phyloP scores from a whole-genome alignment of 345 rosid genomes.

The Fremontodendron californicum region DNA sequence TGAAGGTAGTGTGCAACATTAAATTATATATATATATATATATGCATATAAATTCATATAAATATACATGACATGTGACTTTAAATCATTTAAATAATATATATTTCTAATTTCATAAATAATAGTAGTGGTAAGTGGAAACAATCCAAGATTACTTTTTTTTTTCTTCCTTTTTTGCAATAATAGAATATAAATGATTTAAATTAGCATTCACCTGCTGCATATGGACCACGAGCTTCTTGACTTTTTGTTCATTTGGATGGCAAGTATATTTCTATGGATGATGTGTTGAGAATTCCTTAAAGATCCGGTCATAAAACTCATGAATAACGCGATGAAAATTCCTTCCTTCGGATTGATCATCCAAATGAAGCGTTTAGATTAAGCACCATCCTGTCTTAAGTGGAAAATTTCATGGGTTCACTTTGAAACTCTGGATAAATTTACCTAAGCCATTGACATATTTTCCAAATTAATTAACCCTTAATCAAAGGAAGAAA shows the following conservation, averaged over 20 bases:
- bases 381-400: too few relatives aligned
- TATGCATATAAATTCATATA: neutral
- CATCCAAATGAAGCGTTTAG: neutral
- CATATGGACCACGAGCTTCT: too few relatives aligned
- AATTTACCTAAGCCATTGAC: neutral
- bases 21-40: neutral
- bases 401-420: neutral
- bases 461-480: neutral
- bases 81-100: neutral
- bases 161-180: too few relatives aligned
- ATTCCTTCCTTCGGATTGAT: neutral
- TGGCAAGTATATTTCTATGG: neutral
- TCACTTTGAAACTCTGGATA: neutral
- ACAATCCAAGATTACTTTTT: neutral
- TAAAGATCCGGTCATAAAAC: neutral
- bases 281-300: neutral
- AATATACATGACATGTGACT: neutral
- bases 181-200: too few relatives aligned
- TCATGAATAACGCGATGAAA: neutral
- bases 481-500: too few relatives aligned
- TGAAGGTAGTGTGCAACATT: neutral
- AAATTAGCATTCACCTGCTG: neutral
- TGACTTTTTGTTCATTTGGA: too few relatives aligned
- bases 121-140: neutral
- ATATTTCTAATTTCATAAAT: neutral